phyloP scores from a whole-genome alignment of 768 basidiomycete genomes.

The Suillus paluster region DNA sequence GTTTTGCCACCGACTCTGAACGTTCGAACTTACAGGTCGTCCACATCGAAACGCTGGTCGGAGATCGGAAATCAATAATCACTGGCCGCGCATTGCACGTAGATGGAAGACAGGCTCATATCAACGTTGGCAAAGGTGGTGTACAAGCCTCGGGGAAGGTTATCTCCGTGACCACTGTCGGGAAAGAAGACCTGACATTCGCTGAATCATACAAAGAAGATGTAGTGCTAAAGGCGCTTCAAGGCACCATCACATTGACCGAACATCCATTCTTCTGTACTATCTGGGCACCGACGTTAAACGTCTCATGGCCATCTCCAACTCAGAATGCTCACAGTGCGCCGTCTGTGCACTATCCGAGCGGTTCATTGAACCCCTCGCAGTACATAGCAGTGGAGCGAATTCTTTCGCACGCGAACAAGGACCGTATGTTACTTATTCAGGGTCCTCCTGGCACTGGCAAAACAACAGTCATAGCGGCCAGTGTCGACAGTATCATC shows the following conservation, averaged over 20 bases:
- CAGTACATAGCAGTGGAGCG: conserved; percentile 32
- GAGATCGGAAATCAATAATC: neutral
- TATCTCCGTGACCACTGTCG: conserved; percentile 50
- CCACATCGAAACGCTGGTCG: conserved; percentile 18
- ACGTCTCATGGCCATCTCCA: conserved; percentile 18
- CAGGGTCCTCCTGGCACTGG: conserved; percentile 49
- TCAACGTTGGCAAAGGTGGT: conserved; percentile 32
- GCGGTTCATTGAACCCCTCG: conserved; percentile 27
- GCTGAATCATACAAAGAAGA: conserved; percentile 47
- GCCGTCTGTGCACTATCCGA: neutral
- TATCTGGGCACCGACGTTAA: conserved; percentile 32
- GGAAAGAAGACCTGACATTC: conserved; percentile 55
- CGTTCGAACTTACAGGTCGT: conserved; percentile 17
- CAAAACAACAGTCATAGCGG: conserved; percentile 49
- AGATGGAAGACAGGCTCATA: conserved; percentile 42
- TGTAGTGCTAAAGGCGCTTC: conserved; percentile 28
- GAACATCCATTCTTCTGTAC: conserved; percentile 27
- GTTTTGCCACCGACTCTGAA: neutral
- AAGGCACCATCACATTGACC: conserved; percentile 18
- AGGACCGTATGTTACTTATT: conserved; percentile 28
- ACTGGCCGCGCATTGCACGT: conserved; percentile 26
- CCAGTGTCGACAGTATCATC: conserved; percentile 32
- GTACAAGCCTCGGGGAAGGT: conserved; percentile 19
- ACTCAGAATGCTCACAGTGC: neutral
- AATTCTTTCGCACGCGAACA: conserved; percentile 30